Base-by-base conservation (phyloP, 192 early-diverging fungal genomes). In the Hyaloraphidium curvatum region DNA sequence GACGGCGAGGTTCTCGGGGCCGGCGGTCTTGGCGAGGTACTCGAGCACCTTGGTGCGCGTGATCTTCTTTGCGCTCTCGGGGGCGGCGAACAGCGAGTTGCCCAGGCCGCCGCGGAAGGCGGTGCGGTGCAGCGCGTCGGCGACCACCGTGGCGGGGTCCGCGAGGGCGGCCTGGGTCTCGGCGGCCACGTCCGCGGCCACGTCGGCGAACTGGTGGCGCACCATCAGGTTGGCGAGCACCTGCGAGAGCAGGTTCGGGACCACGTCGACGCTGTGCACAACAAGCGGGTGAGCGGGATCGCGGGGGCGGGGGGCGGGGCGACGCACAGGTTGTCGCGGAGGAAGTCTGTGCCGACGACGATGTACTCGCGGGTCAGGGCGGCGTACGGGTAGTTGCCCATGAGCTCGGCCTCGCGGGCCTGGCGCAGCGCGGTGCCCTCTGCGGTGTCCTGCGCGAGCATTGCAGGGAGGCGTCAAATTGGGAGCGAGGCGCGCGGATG, bases 21-120 rank as follows among this genome's bases (percentile, higher is more conserved):
- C 77, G 65, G 91, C 80, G 50, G 80, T 67, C 39, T 74, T 60
- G 40, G 68, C 55, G 40, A 86, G 82, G 67, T 80, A 93, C 50
- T 70, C 68, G 58, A 74, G 75, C 59, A 97, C 70, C 28, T 78
- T 69, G 35, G 78, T 73, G 37, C 75, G 73, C 35, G 69, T 81
- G 19, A 70, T 55, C 43, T 76, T 63, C 16, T 81, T 70, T 54
- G 79, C 62, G 53, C 68, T 58, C 25, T 70, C 72, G n/a, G 75
- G 58, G 52, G 73, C 64, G 28, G 86, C 87, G 67, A 81, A 92
- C 35, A 98, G 71, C 39, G 88, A 79, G 85, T 93, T 91, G 50
- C 94, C 94, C 58, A 98, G 80, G 13, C 94, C 94, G 57, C 63
- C 64, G 61, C 89, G 84, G 81, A 93, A 98, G 28, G 91, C 94